Percentiles rank a stretch among this genome's conserved stretches.
phyloP scores from a whole-genome alignment of 1,284 basidiomycete genomes.

The Fomitopsis betulina region DNA sequence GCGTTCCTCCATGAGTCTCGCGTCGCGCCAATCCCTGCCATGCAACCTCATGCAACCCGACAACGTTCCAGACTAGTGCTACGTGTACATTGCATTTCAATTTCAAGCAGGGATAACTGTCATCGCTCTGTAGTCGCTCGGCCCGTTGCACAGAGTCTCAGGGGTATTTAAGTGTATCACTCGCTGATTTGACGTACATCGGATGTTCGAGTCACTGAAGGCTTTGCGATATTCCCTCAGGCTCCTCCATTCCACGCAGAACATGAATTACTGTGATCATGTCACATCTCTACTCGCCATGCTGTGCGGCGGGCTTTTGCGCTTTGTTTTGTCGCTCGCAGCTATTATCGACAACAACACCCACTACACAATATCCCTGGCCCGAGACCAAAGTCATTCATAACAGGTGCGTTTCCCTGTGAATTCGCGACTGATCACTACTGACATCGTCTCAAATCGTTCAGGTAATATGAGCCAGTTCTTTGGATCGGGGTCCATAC shows the following conservation, averaged over 20 bases:
- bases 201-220: not conserved
- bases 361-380: not conserved
- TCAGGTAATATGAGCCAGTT: constrained; percentile 1
- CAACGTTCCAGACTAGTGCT: not conserved
- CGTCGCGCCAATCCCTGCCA: not conserved
- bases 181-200: not conserved
- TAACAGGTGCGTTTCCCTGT: not conserved
- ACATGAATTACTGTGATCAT: not conserved
- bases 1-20: not conserved
- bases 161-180: not conserved
- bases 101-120: not conserved
- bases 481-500: not conserved
- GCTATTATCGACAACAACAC: not conserved
- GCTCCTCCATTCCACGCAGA: not conserved
- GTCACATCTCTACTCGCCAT: not conserved
- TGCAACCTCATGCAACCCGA: not conserved
- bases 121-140: not conserved
- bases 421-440: not conserved
- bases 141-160: not conserved
- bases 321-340: not conserved
- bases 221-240: not conserved
- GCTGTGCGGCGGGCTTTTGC: not conserved
- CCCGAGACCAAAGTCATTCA: not conserved
- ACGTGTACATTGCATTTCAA: not conserved
- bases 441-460: not conserved